These are phyloP conservation scores for Penicillium sp. DNA, from an alignment of 2,329 filamentous ascomycete species.

Conservation along the genomic window DNA sequence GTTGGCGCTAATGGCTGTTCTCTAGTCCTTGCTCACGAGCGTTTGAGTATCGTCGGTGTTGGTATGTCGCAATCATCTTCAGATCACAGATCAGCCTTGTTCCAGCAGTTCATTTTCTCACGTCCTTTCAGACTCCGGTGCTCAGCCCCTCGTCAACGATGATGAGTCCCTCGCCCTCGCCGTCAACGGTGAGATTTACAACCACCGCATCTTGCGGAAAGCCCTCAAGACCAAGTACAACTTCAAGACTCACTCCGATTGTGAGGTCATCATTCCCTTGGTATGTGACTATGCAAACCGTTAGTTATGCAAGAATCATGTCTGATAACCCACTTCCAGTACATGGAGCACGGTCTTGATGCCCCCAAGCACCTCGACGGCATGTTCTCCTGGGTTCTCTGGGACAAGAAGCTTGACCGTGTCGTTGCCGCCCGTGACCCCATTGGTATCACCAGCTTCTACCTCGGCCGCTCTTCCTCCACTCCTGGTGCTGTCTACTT, in stretches of 20 bases:
- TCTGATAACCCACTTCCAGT: slow-evolving; percentile 56
- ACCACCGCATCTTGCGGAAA: slow-evolving; percentile 94
- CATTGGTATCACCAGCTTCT: slow-evolving; percentile 95
- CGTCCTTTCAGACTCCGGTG: slow-evolving; percentile 72
- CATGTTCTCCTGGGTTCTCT: slow-evolving; percentile 99
- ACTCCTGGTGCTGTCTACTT: slow-evolving; percentile 89
- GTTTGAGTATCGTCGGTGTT: slow-evolving; percentile 95
- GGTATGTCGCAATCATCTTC: slow-evolving; percentile 56
- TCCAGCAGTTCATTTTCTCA: slow-evolving; percentile 11
- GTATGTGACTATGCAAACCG: slow-evolving; percentile 53
- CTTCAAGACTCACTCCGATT: slow-evolving; percentile 99
- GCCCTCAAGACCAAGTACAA: slow-evolving; percentile 78
- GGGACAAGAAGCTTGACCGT: slow-evolving; percentile 92
- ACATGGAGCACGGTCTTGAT: slow-evolving; percentile 87
- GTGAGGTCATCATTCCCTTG: slow-evolving; percentile 97
- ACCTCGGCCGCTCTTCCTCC: slow-evolving; percentile 86
- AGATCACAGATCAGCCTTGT: not conserved
- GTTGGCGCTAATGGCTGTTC: slow-evolving; percentile 23
- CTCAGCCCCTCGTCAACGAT: slow-evolving; percentile 90
- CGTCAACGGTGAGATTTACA: slow-evolving; percentile 99
- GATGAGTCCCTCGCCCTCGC: slow-evolving; percentile 86
- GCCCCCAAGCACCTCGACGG: slow-evolving; percentile 92
- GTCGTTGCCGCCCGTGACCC: slow-evolving; percentile 93
- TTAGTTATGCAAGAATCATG: not conserved
- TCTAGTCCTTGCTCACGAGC: slow-evolving; percentile 91